Conservation (phyloP, 2,329 filamentous ascomycete species). For the Ceratocystis harringtonii region DNA sequence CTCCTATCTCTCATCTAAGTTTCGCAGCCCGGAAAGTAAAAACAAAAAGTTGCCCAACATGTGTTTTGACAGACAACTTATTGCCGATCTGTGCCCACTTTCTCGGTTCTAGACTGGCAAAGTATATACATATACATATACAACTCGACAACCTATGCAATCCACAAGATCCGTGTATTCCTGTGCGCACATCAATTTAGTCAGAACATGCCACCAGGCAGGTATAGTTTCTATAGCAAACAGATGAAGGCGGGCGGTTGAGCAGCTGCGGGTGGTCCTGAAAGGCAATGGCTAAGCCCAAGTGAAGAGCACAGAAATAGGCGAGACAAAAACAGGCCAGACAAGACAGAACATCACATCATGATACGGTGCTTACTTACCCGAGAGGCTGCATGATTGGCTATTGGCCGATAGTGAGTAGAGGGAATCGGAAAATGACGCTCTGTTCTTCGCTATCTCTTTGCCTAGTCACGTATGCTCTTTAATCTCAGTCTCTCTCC, state of each 20-base stretch:
- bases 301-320: neutral
- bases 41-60: neutral
- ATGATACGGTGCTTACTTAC: neutral
- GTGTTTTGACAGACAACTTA: neutral
- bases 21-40: too few species aligned
- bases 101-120: neutral
- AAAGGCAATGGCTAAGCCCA: neutral
- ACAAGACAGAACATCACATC: neutral
- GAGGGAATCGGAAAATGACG: too few species aligned
- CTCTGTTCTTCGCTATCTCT: too few species aligned
- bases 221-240: neutral
- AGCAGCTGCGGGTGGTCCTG: neutral
- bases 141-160: neutral
- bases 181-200: neutral
- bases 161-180: neutral
- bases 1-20: too few species aligned
- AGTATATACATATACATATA: neutral
- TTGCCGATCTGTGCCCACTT: neutral
- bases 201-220: neutral
- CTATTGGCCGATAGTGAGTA: too few species aligned
- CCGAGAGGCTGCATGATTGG: too few species aligned
- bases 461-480: neutral
- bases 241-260: neutral
- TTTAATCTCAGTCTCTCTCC: neutral
- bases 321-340: neutral